Percentiles rank a stretch among this genome's conserved stretches.
Conservation (phyloP, 225 moss, liverwort and hornwort genomes). For the Physcomitrium patens region DNA sequence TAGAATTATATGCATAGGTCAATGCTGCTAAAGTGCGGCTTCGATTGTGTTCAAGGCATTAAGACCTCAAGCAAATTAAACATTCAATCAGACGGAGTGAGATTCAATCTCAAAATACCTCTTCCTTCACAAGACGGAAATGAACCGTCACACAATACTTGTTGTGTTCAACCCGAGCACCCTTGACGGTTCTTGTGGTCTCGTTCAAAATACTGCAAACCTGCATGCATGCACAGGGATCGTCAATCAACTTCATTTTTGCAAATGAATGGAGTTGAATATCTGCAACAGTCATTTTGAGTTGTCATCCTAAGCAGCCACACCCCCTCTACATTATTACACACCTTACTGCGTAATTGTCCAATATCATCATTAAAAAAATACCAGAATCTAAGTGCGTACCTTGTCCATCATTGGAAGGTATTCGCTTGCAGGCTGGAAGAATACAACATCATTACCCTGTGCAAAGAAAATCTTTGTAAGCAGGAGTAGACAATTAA, state of each 20-base stretch:
- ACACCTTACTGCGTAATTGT: not conserved
- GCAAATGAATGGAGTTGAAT: not conserved
- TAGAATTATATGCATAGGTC: not conserved
- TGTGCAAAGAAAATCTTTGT: constrained; percentile 24
- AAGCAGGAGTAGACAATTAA: constrained; percentile 18
- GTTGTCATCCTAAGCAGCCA: no score
- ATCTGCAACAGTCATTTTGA: not conserved
- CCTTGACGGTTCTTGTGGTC: constrained; percentile 54
- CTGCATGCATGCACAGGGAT: constrained; percentile 32
- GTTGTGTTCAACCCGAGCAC: constrained; percentile 84
- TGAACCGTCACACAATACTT: constrained; percentile 84
- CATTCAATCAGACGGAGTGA: not conserved
- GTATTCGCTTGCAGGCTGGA: constrained; percentile 82
- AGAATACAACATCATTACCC: constrained; percentile 84
- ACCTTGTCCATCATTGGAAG: constrained; percentile 81
- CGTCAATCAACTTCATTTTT: not conserved
- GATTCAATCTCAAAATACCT: constrained; percentile 50
- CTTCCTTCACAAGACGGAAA: constrained; percentile 80
- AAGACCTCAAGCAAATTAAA: not conserved
- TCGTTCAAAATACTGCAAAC: constrained; percentile 67
- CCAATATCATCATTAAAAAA: constrained; percentile 3
- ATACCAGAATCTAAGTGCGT: constrained; percentile 5
- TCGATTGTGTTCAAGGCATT: not conserved
- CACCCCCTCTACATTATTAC: not conserved
- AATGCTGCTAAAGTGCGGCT: not conserved